Conservation (phyloP, 2,329 filamentous ascomycete genomes). For the Neopestalotiopsis sp. region DNA sequence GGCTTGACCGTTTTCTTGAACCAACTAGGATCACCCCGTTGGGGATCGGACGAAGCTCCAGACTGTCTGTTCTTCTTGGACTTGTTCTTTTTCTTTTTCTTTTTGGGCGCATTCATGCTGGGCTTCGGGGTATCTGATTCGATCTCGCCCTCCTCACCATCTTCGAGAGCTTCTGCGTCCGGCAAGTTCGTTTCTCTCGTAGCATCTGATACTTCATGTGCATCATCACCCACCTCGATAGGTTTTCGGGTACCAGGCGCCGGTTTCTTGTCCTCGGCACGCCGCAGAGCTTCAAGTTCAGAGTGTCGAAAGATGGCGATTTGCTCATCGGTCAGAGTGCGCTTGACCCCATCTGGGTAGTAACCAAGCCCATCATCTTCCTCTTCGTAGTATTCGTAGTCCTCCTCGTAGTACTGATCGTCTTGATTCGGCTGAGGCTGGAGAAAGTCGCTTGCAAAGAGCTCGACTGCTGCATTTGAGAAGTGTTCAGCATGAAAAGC, state of each 20-base stretch:
- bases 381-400: conserved; percentile 47
- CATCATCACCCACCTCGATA: conserved; percentile 25
- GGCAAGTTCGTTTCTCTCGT: not conserved
- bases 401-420: conserved; percentile 36
- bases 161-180: conserved; percentile 7
- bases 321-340: conserved; percentile 90
- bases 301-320: conserved; percentile 90
- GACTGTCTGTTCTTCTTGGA: conserved; percentile 42
- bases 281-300: conserved; percentile 77
- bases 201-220: conserved; percentile 28
- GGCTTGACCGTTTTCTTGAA: conserved; percentile 47
- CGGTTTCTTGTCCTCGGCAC: conserved; percentile 47
- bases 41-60: not conserved
- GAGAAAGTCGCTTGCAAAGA: conserved; percentile 54
- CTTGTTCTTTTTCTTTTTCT: conserved; percentile 44
- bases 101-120: conserved; percentile 38
- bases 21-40: conserved; percentile 19
- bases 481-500: conserved; percentile 69
- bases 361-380: conserved; percentile 78
- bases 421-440: conserved; percentile 33
- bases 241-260: conserved; percentile 21
- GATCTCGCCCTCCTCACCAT: conserved; percentile 40
- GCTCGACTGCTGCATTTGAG: conserved; percentile 47
- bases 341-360: conserved; percentile 85
- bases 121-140: conserved; percentile 34